These are phyloP conservation scores for Colletotrichum lindemuthianum DNA, from an alignment of 2,329 filamentous ascomycete genomes.

Conservation along the genomic window DNA sequence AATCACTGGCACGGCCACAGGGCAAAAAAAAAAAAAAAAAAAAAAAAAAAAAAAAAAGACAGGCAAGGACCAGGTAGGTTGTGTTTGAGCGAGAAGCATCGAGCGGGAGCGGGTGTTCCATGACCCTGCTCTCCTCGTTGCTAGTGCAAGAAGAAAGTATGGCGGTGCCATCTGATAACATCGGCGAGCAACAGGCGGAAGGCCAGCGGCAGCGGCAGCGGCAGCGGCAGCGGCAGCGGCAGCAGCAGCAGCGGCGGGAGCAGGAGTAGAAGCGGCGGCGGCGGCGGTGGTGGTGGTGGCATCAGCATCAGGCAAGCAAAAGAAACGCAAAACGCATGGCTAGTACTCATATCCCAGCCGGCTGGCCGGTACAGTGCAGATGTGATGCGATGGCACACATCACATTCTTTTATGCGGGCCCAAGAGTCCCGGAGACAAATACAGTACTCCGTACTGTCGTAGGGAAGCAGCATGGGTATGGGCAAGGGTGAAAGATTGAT, in stretches of 20 bases:
- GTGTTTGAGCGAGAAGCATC: conserved; percentile 22
- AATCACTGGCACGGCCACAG: conserved; percentile 1
- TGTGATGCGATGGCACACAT: conserved; percentile 14
- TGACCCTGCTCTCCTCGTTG: conserved; percentile 28
- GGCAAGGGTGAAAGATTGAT: conserved; percentile 26
- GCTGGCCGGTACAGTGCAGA: conserved; percentile 31
- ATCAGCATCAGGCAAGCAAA: conserved; percentile 21
- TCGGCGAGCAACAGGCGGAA: conserved; percentile 33
- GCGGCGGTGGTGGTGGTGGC: too few species aligned
- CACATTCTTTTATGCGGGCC: conserved; percentile 26
- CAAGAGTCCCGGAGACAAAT: conserved; percentile 19
- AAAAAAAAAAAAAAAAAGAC: neutral
- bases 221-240: neutral
- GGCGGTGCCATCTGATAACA: conserved; percentile 33
- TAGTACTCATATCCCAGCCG: conserved; percentile 1
- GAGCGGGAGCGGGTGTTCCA: conserved; percentile 31
- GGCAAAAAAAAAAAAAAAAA: too few species aligned
- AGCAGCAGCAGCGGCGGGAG: too few species aligned
- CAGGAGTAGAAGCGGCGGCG: neutral
- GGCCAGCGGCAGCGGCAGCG: conserved; percentile 24
- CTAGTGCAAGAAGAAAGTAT: conserved; percentile 35
- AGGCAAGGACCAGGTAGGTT: conserved; percentile 32
- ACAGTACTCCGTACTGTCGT: too few species aligned
- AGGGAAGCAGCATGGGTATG: conserved; percentile 19
- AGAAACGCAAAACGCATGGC: conserved; percentile 11